Conservation (phyloP, 805 yeast species). For the Deakozyma indianensis region DNA sequence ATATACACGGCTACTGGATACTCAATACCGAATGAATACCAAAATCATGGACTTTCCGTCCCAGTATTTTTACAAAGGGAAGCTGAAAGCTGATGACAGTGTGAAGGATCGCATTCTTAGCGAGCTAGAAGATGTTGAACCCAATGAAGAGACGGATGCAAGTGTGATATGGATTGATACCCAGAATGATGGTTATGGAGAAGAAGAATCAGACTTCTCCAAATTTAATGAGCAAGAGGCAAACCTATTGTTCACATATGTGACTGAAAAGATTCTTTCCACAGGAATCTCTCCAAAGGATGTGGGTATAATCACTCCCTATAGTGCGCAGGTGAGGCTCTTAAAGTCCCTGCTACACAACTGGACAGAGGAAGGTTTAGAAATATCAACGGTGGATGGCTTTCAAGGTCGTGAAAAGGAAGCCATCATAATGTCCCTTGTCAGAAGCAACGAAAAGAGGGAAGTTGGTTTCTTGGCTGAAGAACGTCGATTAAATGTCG, state of each 20-base stretch:
- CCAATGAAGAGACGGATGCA: slow-evolving; percentile 38
- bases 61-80: slow-evolving; percentile 42
- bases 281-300: slow-evolving; percentile 38
- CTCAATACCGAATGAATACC: slow-evolving; percentile 81
- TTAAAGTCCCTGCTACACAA: slow-evolving; percentile 33
- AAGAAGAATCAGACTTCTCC: slow-evolving; percentile 23
- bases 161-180: slow-evolving; percentile 81
- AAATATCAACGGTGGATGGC: slow-evolving; percentile 86
- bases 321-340: slow-evolving; percentile 68
- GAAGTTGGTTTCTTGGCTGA: slow-evolving; percentile 79
- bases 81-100: slow-evolving; percentile 45
- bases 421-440: slow-evolving; percentile 63
- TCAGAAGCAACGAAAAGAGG: slow-evolving; percentile 56
- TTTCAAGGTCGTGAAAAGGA: slow-evolving; percentile 96
- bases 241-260: slow-evolving; percentile 41
- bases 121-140: slow-evolving; percentile 38
- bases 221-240: slow-evolving; percentile 71
- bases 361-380: slow-evolving; percentile 27
- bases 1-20: slow-evolving; percentile 45
- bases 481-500: slow-evolving; percentile 73
- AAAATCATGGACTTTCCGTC: slow-evolving; percentile 72
- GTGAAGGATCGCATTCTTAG: slow-evolving; percentile 38
- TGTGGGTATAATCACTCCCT: slow-evolving; percentile 85
- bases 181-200: slow-evolving; percentile 75
- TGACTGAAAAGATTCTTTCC: slow-evolving; percentile 30